A percentile compares a stretch with the other conserved stretches of the same genome.
Conservation (phyloP, 2,329 filamentous ascomycete genomes). For the Alternaria gansuensis region DNA sequence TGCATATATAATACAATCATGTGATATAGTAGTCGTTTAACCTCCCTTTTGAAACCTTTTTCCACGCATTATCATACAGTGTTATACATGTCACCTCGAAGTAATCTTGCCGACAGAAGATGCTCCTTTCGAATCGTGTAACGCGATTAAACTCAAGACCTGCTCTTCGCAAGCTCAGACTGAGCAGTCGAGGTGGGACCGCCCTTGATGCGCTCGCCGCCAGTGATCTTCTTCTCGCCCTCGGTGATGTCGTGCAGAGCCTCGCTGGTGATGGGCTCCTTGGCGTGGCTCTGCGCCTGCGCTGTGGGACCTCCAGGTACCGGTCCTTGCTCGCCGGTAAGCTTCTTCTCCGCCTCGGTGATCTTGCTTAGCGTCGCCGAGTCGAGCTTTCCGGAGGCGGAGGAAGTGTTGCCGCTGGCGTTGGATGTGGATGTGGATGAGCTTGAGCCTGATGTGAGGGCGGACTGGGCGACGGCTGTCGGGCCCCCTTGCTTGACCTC, state of each 20-base stretch:
- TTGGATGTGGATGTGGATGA: constrained; percentile 2
- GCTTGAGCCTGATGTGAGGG: constrained; percentile 9
- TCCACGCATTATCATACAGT: constrained; percentile 4
- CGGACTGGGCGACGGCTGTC: constrained; percentile 51
- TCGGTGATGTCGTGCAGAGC: constrained; percentile 46
- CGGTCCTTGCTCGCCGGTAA: constrained; percentile 33
- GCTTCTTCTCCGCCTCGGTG: constrained; percentile 42
- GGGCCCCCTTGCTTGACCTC: constrained; percentile 51
- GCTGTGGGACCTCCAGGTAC: constrained; percentile 42
- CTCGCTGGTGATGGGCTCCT: constrained; percentile 42
- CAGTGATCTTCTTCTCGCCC: constrained; percentile 48
- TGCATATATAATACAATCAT: neutral
- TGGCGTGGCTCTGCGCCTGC: constrained; percentile 42
- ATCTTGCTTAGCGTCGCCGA: constrained; percentile 42
- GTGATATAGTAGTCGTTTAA: neutral
- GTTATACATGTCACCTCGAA: neutral
- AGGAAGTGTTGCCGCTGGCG: neutral
- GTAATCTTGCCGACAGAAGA: neutral
- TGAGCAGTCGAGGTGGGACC: constrained; percentile 44
- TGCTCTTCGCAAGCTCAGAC: constrained; percentile 47
- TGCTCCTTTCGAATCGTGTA: neutral
- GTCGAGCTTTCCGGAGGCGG: constrained; percentile 34
- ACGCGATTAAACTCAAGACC: constrained; percentile 7
- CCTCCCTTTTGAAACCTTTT: neutral
- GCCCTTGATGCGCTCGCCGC: constrained; percentile 44